Percentiles rank a stretch among this genome's conserved stretches.
phyloP scores from a whole-genome alignment of 208 protist genomes.

The Herpetomonas samuelpessoai region DNA sequence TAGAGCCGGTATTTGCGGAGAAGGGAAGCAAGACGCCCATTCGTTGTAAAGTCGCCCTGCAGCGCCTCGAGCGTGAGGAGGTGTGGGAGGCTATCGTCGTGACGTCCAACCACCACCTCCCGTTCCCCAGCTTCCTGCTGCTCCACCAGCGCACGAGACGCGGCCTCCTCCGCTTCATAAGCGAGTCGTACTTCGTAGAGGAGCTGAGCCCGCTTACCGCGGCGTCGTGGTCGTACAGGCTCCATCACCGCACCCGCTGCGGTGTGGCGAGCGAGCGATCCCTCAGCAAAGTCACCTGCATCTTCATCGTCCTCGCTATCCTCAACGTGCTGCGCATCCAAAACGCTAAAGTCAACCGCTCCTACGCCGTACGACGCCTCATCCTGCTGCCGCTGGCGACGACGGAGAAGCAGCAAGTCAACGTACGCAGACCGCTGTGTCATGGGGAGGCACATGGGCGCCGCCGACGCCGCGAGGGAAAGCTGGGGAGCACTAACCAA shows the following conservation, averaged over 20 bases:
- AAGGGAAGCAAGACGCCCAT: slow-evolving; percentile 5
- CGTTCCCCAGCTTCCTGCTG: slow-evolving; percentile 16
- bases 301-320: background rate
- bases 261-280: too few species aligned
- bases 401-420: slow-evolving; percentile 6
- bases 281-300: too few species aligned
- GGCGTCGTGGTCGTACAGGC: background rate
- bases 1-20: slow-evolving; percentile 9
- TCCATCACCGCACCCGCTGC: too few species aligned
- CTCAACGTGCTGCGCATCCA: background rate
- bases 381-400: background rate
- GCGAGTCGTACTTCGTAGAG: slow-evolving; percentile 7
- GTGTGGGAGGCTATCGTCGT: slow-evolving; percentile 16
- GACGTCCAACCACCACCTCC: slow-evolving; percentile 12
- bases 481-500: too few species aligned
- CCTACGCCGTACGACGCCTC: too few species aligned
- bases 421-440: slow-evolving; percentile 14
- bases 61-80: slow-evolving; percentile 12
- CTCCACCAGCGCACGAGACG: slow-evolving; percentile 6
- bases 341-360: background rate
- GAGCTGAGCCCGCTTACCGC: background rate
- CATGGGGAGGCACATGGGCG: slow-evolving; percentile 2
- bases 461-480: too few species aligned
- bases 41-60: slow-evolving; percentile 11
- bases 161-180: slow-evolving; percentile 14